A percentile compares a stretch with the other conserved stretches of the same genome.
These are phyloP conservation scores for Boletales sp. DNA, from an alignment of 768 basidiomycete species.

Conservation along the genomic window DNA sequence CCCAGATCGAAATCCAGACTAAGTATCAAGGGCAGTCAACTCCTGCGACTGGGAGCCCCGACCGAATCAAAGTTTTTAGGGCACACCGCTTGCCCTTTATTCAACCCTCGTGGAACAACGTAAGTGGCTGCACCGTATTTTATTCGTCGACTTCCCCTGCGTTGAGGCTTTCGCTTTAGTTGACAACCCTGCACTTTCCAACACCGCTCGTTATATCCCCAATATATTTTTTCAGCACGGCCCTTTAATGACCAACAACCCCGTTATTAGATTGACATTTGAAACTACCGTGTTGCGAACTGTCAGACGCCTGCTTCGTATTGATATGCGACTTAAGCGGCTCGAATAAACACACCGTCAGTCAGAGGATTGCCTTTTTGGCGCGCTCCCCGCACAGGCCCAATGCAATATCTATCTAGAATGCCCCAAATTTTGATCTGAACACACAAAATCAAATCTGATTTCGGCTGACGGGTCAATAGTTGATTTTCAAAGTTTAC, in stretches of 20 bases:
- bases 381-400: too few species aligned
- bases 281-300: neutral
- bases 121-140: constrained; percentile 3
- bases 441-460: constrained; percentile 6
- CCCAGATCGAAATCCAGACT: neutral
- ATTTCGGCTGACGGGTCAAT: constrained; percentile 6
- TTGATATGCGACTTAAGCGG: neutral
- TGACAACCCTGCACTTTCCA: constrained; percentile 3
- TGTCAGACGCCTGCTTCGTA: neutral
- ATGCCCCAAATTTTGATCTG: constrained; percentile 13
- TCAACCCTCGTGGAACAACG: constrained; percentile 6
- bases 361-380: too few species aligned
- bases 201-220: neutral
- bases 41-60: constrained; percentile 7
- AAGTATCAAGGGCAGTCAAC: constrained; percentile 5
- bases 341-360: neutral
- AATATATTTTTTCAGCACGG: too few species aligned
- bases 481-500: constrained; percentile 3
- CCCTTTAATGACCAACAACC: too few species aligned
- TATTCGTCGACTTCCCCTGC: neutral
- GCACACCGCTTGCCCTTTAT: neutral
- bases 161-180: neutral
- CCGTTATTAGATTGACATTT: neutral
- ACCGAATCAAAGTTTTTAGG: constrained; percentile 12
- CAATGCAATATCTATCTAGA: neutral